A percentile compares a stretch with the other conserved stretches of the same genome.
phyloP scores from a whole-genome alignment of 805 yeast genomes.

The Lachancea lanzarotensis region DNA sequence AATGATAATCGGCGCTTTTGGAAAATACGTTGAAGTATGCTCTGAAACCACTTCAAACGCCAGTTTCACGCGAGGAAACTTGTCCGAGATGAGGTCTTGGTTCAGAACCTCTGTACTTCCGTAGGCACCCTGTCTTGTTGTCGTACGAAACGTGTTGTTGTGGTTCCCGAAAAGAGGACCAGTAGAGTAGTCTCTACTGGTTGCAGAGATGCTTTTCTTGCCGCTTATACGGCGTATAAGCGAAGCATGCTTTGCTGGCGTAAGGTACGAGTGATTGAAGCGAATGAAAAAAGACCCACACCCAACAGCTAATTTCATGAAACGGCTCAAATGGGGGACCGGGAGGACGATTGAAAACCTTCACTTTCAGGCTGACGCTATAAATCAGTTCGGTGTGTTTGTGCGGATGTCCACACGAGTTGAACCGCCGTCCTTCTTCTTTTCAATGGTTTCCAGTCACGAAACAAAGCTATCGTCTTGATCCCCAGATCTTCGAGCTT shows the following conservation, averaged over 20 bases:
- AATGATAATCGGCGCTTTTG: constrained; percentile 59
- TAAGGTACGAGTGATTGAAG: background rate
- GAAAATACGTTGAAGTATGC: constrained; percentile 20
- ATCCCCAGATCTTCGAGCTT: constrained; percentile 1
- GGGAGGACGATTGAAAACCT: background rate
- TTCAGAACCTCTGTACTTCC: constrained; percentile 26
- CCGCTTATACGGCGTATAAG: background rate
- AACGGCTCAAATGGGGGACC: constrained; percentile 1
- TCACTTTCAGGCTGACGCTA: background rate
- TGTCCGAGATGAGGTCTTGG: constrained; percentile 24
- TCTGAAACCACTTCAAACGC: constrained; percentile 44
- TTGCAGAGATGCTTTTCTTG: background rate
- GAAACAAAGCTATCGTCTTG: background rate
- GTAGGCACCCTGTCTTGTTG: constrained; percentile 22
- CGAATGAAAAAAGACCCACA: constrained; percentile 5
- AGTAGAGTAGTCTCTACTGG: constrained; percentile 7
- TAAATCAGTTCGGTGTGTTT: background rate
- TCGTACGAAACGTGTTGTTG: constrained; percentile 21
- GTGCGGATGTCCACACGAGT: background rate
- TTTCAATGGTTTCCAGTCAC: background rate
- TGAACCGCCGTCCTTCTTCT: background rate
- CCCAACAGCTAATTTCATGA: constrained; percentile 6
- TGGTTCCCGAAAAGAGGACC: constrained; percentile 24
- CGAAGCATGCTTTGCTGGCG: background rate
- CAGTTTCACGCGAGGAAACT: constrained; percentile 48